Evolutionary conservation across 2,329 filamentous ascomycete genomes (phyloP), one percentile per base, ranked within the genome.

Genomic region (Trichoderma sp.): DNA sequence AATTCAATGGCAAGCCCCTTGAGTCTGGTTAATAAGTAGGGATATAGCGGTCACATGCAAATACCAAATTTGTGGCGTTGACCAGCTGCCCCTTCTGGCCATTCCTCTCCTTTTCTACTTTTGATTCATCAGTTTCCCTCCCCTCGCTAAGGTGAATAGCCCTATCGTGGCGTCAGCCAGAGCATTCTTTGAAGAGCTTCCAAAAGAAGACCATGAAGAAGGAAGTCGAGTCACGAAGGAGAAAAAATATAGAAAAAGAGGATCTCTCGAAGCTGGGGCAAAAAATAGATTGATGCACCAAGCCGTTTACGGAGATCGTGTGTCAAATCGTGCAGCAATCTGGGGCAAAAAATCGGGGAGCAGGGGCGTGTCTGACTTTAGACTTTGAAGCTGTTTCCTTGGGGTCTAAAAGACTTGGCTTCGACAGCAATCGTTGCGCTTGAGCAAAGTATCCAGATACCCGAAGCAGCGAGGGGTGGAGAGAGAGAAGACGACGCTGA

Each of bases 271-370:
- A 21, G 43, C 43, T 18, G 53, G 67, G 57, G 67, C 39, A 21
- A 51, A 60, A 53, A 36, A 62, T 70, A 62, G 28, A 70, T 53
- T 34, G 28, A 34, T 28, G 11, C 18, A 53, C 72, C 72, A 73
- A 56, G 30, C 65, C 57, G 56, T 57, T 72, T 72, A 63, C 61
- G 70, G 73, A 74, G 69, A 74, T 71, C 47, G 70, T 66, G 51
- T 60, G 72, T 74, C 73, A 74, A 70, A 73, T 73, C 65, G 65
- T 73, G 73, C 73, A 74, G 70, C 69, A 73, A 60, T 56, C 72
- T 70, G 65, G 73, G 43, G 58, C 39, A 14, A 51, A 70, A 68
- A 60, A 57, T 32, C n/a, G 71, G 56, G 64, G 64, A 32, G 26
- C 26, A 53, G 64, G 34, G 62, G 58, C 18, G 72, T 60, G n/a